Base-by-base conservation (phyloP, 139 green algal species). In the Tetraselmis striata region DNA sequence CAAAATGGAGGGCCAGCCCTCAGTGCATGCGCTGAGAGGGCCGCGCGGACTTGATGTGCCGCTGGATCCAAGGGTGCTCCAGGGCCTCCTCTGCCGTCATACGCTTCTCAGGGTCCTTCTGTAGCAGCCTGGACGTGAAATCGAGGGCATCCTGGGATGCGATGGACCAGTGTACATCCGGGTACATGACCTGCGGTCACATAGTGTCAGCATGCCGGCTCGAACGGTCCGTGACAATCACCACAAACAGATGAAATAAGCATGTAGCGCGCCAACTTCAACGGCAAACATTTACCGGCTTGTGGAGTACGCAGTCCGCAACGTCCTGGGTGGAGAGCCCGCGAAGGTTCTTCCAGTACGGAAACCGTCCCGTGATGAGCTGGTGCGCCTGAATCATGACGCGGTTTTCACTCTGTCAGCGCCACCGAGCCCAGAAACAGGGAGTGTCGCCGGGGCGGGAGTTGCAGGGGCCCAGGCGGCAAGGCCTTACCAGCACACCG, bases 41-140 rank as follows among this genome's bases (percentile, higher is more conserved):
- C 45, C 45, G 45, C 45, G 18, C 45, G 11, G 45, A 67, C 45
- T 67, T 67, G 23, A 80, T 45, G 27, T 32, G 29, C 77, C 32
- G 77, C 78, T 85, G 82, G n/a, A 98, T 85, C 95, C 95, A 98
- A 31, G 92, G 86, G 86, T 98, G 93, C 27, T 84, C 28, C 77
- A 98, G 87, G 24, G 94, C 94, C 26, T 95, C 82, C 81, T 88
- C 85, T 1, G 95, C 93, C 24, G 84, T 91, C 1, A 88, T 91
- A 1, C 94, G 92, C 59, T 87, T 27, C 32, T 77, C 67, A 11
- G 88, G 90, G 84, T 97, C 94, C 85, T 67, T 67, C 45, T 67
- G 45, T 5, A 67, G 45, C 5, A 67, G 45, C 45, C 11, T 18
- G 45, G 45, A 5, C 11, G 45, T 67, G 45, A 67, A 67, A 18